A percentile compares a stretch with the other conserved stretches of the same genome.
Conservation (phyloP, 345 rosid species). For the Hevea brasiliensis region DNA sequence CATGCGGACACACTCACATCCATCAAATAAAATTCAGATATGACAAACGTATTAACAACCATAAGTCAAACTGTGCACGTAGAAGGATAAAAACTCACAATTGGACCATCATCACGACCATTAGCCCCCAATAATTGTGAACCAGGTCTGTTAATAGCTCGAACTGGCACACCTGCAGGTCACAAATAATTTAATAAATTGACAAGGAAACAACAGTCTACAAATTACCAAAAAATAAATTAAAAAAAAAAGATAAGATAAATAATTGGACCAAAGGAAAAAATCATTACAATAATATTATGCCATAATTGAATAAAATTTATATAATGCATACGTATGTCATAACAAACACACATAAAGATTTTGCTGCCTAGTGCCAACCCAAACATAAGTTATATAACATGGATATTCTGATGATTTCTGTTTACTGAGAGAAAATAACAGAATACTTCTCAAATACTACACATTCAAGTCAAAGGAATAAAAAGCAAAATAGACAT, state of each 20-base stretch:
- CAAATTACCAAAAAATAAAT: neutral
- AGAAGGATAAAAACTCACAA: conserved; percentile 52
- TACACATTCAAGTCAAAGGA: conserved; percentile 5
- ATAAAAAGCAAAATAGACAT: conserved; percentile 3
- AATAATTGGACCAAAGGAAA: no score
- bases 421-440: no score
- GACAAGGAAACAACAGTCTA: neutral
- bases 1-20: neutral
- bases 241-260: neutral
- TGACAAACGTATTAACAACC: neutral
- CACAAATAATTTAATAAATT: neutral
- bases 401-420: neutral
- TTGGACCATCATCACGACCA: conserved; percentile 99
- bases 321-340: neutral
- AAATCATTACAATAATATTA: no score
- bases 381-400: neutral
- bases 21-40: neutral
- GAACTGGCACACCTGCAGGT: conserved; percentile 60
- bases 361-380: neutral
- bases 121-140: conserved; percentile 82
- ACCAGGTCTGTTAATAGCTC: conserved; percentile 86
- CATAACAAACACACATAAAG: no score
- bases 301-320: no score
- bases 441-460: neutral
- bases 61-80: neutral